A percentile compares a stretch with the other conserved stretches of the same genome.
Conservation (phyloP, 768 basidiomycete genomes). For the Tulasnella sp. region DNA sequence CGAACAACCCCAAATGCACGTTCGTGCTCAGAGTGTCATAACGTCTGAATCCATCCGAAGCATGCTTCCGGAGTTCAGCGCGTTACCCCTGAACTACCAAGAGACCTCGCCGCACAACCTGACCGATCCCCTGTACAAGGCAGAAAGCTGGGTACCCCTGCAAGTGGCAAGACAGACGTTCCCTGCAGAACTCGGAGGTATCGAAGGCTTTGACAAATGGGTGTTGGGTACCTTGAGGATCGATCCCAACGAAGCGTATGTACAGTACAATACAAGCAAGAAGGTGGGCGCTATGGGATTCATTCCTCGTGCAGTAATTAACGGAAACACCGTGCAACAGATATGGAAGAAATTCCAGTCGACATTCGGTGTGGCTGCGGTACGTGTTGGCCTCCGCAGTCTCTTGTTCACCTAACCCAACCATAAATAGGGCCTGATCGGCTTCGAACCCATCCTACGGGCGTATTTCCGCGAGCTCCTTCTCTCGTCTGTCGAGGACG, state of each 20-base stretch:
- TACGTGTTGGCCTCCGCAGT: conserved; percentile 24
- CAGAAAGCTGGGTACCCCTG: conserved; percentile 44
- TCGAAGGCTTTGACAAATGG: conserved; percentile 58
- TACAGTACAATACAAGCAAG: conserved; percentile 53
- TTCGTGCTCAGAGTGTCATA: conserved; percentile 35
- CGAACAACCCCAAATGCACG: conserved; percentile 46
- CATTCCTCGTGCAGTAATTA: not conserved
- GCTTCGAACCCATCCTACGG: conserved; percentile 44
- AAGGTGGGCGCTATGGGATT: conserved; percentile 34
- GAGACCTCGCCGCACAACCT: conserved; percentile 24
- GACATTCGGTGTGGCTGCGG: conserved; percentile 39
- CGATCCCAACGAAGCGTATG: conserved; percentile 57
- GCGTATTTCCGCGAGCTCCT: conserved; percentile 55
- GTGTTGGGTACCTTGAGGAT: conserved; percentile 48
- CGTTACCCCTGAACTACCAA: conserved; percentile 31
- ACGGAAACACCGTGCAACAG: conserved; percentile 26
- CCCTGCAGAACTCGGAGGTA: conserved; percentile 33
- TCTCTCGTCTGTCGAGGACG: conserved; percentile 49
- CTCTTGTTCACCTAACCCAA: conserved; percentile 22
- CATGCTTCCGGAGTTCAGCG: conserved; percentile 41
- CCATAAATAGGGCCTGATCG: conserved; percentile 29
- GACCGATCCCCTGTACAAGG: conserved; percentile 34
- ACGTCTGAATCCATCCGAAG: conserved; percentile 32
- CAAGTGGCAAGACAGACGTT: conserved; percentile 43
- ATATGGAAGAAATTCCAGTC: conserved; percentile 65